Percentiles rank a stretch among this genome's conserved stretches.
These are phyloP conservation scores for Ananas comosus DNA, from an alignment of 176 grass and related monocot genomes.

Conservation along the genomic window DNA sequence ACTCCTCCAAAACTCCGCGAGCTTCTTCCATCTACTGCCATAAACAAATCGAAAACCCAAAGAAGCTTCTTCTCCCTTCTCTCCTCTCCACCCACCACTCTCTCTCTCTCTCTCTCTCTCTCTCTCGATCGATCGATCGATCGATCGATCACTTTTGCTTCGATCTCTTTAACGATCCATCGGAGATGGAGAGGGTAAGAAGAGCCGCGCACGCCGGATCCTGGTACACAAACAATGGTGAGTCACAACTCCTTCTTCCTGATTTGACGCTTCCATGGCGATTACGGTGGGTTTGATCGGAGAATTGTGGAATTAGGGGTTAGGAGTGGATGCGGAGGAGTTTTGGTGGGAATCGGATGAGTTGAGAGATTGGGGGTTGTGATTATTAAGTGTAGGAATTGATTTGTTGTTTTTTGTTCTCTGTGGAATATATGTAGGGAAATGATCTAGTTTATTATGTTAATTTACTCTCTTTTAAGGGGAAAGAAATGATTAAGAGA, in stretches of 20 bases:
- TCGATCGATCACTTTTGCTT: slow-evolving; percentile 1
- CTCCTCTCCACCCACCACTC: background rate
- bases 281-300: background rate
- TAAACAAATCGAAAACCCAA: no score
- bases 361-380: no score
- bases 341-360: no score
- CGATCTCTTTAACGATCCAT: background rate
- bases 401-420: background rate
- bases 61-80: background rate
- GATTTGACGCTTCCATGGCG: slow-evolving; percentile 2
- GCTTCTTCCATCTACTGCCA: background rate
- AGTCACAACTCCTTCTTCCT: background rate
- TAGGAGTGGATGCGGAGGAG: background rate
- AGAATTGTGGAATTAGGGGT: background rate
- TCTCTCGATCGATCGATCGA: background rate
- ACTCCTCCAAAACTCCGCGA: background rate
- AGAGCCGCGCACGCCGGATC: slow-evolving; percentile 74
- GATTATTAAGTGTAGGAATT: background rate
- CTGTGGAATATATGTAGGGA: background rate
- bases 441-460: no score
- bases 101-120: background rate
- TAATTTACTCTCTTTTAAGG: background rate
- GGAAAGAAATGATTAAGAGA: background rate
- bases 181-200: slow-evolving; percentile 49
- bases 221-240: slow-evolving; percentile 89